A percentile compares a stretch with the other conserved stretches of the same genome.
Conservation (phyloP, 345 rosid genomes). For the Anacardium occidentale region DNA sequence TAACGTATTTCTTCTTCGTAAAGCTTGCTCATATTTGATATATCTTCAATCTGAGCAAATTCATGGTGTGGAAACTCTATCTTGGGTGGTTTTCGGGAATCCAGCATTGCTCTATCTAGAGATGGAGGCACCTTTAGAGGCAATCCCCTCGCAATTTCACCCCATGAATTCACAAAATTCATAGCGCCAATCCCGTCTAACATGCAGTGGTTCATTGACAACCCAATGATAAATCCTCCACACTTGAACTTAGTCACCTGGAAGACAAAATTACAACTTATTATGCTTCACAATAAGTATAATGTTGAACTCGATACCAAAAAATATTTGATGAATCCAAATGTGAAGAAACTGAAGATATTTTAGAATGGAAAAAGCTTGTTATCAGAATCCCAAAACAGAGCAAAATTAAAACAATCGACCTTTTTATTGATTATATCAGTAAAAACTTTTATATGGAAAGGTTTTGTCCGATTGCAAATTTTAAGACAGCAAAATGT, state of each 20-base stretch:
- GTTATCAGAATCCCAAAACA: neutral
- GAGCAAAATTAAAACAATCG: neutral
- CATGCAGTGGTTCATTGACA: constrained; percentile 80
- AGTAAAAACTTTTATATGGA: too few species aligned
- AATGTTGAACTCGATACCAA: neutral
- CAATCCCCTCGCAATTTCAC: constrained; percentile 65
- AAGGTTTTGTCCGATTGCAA: too few species aligned
- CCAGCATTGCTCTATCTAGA: constrained; percentile 57
- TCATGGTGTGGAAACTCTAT: constrained; percentile 62
- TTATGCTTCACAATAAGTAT: neutral
- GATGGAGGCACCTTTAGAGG: constrained; percentile 61
- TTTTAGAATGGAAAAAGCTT: neutral
- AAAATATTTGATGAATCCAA: neutral
- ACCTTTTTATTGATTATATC: too few species aligned
- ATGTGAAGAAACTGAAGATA: too few species aligned
- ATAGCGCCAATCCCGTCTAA: constrained; percentile 80
- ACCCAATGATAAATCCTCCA: constrained; percentile 76
- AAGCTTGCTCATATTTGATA: constrained; percentile 55
- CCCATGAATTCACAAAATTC: constrained; percentile 92
- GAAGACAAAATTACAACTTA: neutral
- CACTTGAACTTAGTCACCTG: constrained; percentile 83
- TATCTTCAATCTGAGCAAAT: constrained; percentile 66
- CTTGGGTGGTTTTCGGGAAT: constrained; percentile 54
- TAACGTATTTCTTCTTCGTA: constrained; percentile 61
- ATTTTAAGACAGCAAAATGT: too few species aligned